phyloP scores from a whole-genome alignment of 495 filamentous ascomycete species.

The Xylona heveae region DNA sequence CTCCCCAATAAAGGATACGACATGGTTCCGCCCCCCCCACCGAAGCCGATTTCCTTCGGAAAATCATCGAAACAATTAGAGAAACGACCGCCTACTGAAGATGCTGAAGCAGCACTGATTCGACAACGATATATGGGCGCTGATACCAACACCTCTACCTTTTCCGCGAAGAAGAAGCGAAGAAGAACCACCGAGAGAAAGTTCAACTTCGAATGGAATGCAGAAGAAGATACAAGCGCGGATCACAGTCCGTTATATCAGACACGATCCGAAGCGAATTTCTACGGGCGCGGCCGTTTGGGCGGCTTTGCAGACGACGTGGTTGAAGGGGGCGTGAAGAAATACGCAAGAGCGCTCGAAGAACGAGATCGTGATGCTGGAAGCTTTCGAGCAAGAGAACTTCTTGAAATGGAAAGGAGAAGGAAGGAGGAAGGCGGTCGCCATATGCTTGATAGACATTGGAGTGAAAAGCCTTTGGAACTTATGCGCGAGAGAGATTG shows the following conservation, averaged over 20 bases:
- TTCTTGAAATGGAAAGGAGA: constrained; percentile 74
- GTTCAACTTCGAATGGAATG: constrained; percentile 98
- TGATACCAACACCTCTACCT: constrained; percentile 68
- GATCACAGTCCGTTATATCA: constrained; percentile 85
- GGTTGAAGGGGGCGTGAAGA: constrained; percentile 41
- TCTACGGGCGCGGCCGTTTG: constrained; percentile 62
- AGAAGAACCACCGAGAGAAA: constrained; percentile 86
- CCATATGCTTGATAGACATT: constrained; percentile 67
- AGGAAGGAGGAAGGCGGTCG: constrained; percentile 55
- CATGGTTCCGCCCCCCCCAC: constrained; percentile 29
- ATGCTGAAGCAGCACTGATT: constrained; percentile 56
- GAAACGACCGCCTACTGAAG: constrained; percentile 37
- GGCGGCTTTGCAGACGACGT: constrained; percentile 69
- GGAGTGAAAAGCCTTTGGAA: constrained; percentile 89
- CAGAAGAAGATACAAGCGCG: constrained; percentile 79
- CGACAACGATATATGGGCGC: constrained; percentile 83
- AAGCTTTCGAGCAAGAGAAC: constrained; percentile 47
- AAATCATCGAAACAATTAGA: constrained; percentile 26
- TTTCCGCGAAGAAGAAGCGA: constrained; percentile 92
- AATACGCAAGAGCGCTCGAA: constrained; percentile 60
- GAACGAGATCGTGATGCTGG: constrained; percentile 68
- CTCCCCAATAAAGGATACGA: constrained; percentile 26
- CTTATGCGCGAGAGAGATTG: constrained; percentile 97
- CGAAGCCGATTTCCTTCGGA: constrained; percentile 9
- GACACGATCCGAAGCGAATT: constrained; percentile 44